phyloP scores from a whole-genome alignment of 2,329 filamentous ascomycete genomes.

The Fusarium sp. region DNA sequence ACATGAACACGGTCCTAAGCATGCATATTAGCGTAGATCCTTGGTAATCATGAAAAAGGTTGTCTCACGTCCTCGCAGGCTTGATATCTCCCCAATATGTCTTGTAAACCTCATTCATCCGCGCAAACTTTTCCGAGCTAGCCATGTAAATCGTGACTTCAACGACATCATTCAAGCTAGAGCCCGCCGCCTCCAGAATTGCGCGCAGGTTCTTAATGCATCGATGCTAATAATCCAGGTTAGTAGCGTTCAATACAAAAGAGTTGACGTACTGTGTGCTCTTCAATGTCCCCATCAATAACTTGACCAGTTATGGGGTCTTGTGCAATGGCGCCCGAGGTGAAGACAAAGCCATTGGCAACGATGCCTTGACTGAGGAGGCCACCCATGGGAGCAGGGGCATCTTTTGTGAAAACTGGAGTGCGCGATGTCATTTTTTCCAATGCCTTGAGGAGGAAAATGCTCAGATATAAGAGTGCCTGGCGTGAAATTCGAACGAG shows the following conservation, averaged over 20 bases:
- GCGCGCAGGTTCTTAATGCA: neutral
- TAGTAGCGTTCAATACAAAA: neutral
- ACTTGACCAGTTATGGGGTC: neutral
- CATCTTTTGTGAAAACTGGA: neutral
- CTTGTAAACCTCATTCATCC: neutral
- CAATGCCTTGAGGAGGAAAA: accelerated
- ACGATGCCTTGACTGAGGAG: neutral
- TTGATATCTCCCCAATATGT: neutral
- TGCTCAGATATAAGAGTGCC: accelerated
- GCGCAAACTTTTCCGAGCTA: neutral
- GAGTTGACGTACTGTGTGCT: neutral
- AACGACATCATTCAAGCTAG: neutral
- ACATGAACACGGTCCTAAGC: neutral
- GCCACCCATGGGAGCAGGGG: neutral
- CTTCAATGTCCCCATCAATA: neutral
- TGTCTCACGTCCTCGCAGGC: neutral
- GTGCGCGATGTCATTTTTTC: neutral
- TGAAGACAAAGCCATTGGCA: neutral
- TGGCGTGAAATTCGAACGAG: neutral
- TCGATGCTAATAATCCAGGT: neutral
- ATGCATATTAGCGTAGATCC: neutral
- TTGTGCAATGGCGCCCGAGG: neutral
- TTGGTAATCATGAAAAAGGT: neutral
- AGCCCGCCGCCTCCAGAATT: neutral
- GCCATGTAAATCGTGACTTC: neutral